These are phyloP conservation scores for Suillus occidentalis DNA, from an alignment of 768 basidiomycete genomes.

Conservation along the genomic window DNA sequence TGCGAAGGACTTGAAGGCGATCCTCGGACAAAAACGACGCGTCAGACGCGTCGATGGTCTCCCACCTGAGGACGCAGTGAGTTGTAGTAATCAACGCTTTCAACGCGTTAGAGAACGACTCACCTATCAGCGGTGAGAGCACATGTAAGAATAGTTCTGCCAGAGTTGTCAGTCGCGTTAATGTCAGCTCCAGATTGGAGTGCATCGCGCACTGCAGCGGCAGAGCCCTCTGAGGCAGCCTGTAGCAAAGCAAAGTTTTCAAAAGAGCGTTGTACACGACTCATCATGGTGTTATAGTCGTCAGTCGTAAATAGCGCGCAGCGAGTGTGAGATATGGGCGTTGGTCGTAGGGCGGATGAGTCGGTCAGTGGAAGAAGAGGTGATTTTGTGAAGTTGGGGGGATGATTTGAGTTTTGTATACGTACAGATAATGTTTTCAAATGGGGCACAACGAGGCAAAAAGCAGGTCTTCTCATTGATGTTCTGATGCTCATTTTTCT, in stretches of 20 bases:
- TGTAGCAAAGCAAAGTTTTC: constrained; percentile 47
- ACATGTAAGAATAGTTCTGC: constrained; percentile 65
- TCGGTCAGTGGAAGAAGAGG: constrained; percentile 6
- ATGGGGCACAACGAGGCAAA: constrained; percentile 13
- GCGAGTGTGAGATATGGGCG: constrained; percentile 3
- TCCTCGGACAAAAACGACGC: constrained; percentile 61
- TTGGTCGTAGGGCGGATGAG: constrained; percentile 21
- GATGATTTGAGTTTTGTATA: constrained; percentile 20
- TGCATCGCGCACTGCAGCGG: constrained; percentile 50
- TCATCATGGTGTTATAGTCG: constrained; percentile 37
- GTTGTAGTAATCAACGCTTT: constrained; percentile 6
- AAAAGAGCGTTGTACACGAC: constrained; percentile 39
- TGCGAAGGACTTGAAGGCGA: constrained; percentile 58
- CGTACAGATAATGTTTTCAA: constrained; percentile 28
- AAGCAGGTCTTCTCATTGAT: constrained; percentile 7
- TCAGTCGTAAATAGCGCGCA: constrained; percentile 29
- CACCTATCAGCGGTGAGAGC: constrained; percentile 74
- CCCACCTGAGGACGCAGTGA: constrained; percentile 50
- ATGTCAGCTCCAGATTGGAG: constrained; percentile 65
- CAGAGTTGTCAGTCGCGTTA: constrained; percentile 60
- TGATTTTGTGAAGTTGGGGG: constrained; percentile 2
- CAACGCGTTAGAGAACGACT: constrained; percentile 21
- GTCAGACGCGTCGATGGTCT: constrained; percentile 66
- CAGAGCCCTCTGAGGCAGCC: constrained; percentile 58
- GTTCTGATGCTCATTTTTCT: constrained; percentile 7